Evolutionary conservation across 208 protist genomes (phyloP).

Genomic region (Kentomonas sorsogonicus): DNA sequence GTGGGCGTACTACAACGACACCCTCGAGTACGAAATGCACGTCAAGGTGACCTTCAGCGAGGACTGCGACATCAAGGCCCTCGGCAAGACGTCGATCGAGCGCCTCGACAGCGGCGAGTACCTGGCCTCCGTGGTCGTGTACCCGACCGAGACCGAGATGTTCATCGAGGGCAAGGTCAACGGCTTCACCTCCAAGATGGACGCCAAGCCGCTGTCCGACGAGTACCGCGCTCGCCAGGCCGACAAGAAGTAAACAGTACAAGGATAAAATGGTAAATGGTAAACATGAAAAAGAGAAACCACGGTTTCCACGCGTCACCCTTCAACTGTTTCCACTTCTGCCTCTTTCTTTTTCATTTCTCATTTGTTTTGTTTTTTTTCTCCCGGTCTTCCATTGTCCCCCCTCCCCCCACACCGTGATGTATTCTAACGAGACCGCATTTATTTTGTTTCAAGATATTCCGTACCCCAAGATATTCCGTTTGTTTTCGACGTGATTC

Average conservation of each 20-base stretch:
- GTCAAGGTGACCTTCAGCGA: slow-evolving; percentile 66
- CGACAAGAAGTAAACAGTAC: slow-evolving; percentile 23
- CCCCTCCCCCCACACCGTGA: background rate
- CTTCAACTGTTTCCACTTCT: too few relatives aligned
- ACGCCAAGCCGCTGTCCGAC: slow-evolving; percentile 57
- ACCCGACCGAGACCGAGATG: slow-evolving; percentile 70
- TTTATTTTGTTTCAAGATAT: slow-evolving; percentile 9
- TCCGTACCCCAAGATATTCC: too few relatives aligned
- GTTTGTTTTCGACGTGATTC: too few relatives aligned
- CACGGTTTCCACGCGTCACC: too few relatives aligned
- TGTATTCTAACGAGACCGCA: slow-evolving; percentile 9
- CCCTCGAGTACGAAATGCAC: slow-evolving; percentile 77
- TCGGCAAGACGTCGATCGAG: slow-evolving; percentile 64
- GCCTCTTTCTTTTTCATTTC: slow-evolving; percentile 10
- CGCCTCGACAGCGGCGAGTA: slow-evolving; percentile 49
- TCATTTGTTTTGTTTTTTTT: slow-evolving; percentile 1
- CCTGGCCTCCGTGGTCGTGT: slow-evolving; percentile 56
- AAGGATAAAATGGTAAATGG: too few relatives aligned
- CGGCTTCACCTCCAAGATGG: slow-evolving; percentile 76
- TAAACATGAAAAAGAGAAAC: too few relatives aligned
- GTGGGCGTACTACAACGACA: slow-evolving; percentile 91
- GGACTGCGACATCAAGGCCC: slow-evolving; percentile 70
- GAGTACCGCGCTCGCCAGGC: slow-evolving; percentile 41
- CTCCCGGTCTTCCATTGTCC: background rate
- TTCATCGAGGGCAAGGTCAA: slow-evolving; percentile 81